phyloP scores from a whole-genome alignment of 2,329 filamentous ascomycete species.

The Verticillium albo-atrum region DNA sequence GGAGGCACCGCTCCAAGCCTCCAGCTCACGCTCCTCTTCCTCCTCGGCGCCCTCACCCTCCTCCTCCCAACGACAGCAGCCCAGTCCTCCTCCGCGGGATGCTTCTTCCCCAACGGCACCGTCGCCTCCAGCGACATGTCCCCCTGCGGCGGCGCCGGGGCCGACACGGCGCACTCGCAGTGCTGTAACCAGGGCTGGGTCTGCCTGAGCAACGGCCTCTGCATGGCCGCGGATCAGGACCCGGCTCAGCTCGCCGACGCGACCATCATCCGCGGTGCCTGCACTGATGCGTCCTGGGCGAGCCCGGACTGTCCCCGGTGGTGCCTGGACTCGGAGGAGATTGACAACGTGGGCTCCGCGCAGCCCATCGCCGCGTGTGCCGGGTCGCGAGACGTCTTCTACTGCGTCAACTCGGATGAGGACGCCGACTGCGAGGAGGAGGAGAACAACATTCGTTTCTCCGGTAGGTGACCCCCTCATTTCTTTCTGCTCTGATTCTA shows the following conservation, averaged over 20 bases:
- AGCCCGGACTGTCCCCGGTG: background rate
- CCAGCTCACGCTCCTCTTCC: background rate
- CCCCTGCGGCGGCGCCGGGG: background rate
- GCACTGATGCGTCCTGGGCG: background rate
- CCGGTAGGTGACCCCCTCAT: background rate
- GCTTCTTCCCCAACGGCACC: background rate
- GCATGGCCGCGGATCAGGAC: background rate
- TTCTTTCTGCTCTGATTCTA: background rate
- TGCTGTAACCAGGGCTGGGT: constrained; percentile 1
- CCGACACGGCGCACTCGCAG: constrained; percentile 1
- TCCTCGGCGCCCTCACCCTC: background rate
- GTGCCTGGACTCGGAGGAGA: background rate
- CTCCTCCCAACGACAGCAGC: background rate
- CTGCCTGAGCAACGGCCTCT: constrained; percentile 2
- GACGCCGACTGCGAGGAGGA: constrained; percentile 1
- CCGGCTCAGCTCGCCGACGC: background rate
- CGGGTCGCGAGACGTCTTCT: background rate
- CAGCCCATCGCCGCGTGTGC: background rate
- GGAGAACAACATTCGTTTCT: background rate
- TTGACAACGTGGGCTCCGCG: background rate
- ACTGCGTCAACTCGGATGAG: background rate
- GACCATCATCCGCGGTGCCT: background rate
- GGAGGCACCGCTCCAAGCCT: background rate
- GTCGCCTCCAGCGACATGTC: background rate
- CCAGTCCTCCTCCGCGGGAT: background rate